These are phyloP conservation scores for Spiromastix sp. DNA, from an alignment of 2,329 filamentous ascomycete genomes.

Conservation along the genomic window DNA sequence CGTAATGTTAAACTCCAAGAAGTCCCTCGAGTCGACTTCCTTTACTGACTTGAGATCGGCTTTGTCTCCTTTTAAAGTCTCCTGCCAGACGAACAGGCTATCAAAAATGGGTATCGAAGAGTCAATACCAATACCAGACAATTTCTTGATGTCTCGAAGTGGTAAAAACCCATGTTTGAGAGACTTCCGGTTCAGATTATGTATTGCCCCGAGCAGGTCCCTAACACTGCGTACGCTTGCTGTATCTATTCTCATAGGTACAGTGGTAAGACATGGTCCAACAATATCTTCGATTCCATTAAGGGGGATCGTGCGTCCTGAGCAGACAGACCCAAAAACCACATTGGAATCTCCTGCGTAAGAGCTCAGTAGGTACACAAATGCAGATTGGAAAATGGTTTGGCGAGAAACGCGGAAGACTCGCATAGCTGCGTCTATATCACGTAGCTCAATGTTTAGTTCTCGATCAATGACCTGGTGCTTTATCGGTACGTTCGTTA, in stretches of 20 bases:
- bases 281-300: constrained; percentile 59
- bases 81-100: constrained; percentile 73
- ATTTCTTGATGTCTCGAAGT: constrained; percentile 58
- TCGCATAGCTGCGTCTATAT: constrained; percentile 28
- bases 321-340: constrained; percentile 68
- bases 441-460: constrained; percentile 25
- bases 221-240: constrained; percentile 39
- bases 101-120: constrained; percentile 56
- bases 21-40: constrained; percentile 55
- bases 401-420: constrained; percentile 50
- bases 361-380: constrained; percentile 54
- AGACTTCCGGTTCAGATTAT: constrained; percentile 54
- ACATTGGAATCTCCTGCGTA: constrained; percentile 58
- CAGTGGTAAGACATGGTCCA: constrained; percentile 67
- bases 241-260: constrained; percentile 60
- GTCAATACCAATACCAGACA: constrained; percentile 44
- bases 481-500: constrained; percentile 16
- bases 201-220: constrained; percentile 55
- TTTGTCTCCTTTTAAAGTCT: constrained; percentile 32
- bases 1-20: constrained; percentile 64
- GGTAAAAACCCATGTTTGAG: constrained; percentile 55
- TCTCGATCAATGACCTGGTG: constrained; percentile 18
- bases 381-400: constrained; percentile 63
- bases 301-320: constrained; percentile 66
- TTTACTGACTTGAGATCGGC: constrained; percentile 33